These are phyloP conservation scores for Monilinia polystroma DNA, from an alignment of 2,329 filamentous ascomycete species.

Conservation along the genomic window DNA sequence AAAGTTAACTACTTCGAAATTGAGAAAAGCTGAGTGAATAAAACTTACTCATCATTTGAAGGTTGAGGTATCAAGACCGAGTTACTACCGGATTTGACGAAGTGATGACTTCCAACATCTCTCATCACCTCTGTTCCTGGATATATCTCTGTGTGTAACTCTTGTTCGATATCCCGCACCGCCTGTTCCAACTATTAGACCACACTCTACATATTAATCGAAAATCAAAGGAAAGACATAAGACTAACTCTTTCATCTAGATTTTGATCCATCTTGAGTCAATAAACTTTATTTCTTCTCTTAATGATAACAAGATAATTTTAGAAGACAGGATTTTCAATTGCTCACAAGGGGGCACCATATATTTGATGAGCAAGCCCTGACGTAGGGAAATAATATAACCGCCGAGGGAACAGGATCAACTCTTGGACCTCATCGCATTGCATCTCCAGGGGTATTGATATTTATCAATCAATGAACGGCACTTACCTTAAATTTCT, in stretches of 20 bases:
- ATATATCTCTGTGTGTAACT: conserved; percentile 38
- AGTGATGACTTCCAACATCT: conserved; percentile 61
- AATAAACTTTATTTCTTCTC: background rate
- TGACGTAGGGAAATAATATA: background rate
- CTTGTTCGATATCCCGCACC: conserved; percentile 36
- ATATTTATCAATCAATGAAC: background rate
- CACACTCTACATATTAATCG: background rate
- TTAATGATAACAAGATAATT: background rate
- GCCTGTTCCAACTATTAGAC: conserved; percentile 24
- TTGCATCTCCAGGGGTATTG: background rate
- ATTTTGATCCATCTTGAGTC: conserved; percentile 32
- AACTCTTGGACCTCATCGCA: background rate
- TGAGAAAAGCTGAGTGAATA: background rate
- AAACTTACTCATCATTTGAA: conserved; percentile 42
- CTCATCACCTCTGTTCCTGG: conserved; percentile 44
- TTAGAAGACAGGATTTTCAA: background rate
- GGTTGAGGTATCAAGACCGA: conserved; percentile 52
- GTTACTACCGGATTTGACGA: conserved; percentile 54
- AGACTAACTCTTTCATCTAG: conserved; percentile 31
- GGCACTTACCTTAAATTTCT: background rate
- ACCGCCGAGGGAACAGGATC: background rate
- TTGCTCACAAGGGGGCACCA: background rate
- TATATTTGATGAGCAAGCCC: background rate
- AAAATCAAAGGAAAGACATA: background rate
- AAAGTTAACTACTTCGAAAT: background rate